phyloP scores from a whole-genome alignment of 805 yeast species.

The Lipomyces sp. region DNA sequence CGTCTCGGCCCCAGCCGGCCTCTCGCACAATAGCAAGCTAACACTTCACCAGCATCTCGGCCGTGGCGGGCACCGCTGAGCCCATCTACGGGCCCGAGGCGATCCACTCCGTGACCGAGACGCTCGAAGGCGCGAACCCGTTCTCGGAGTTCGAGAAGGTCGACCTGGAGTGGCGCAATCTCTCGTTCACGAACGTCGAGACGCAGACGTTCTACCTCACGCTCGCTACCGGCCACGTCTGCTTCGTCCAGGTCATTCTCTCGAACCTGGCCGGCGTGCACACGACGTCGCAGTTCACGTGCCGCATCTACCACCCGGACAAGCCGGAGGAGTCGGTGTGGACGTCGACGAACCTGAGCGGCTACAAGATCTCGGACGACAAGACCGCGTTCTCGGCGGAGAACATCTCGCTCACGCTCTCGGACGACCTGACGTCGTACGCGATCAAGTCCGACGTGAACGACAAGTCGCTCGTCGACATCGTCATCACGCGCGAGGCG shows the following conservation, averaged over 20 bases:
- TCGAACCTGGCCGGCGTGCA: slow-evolving; percentile 86
- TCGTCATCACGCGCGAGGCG: slow-evolving; percentile 56
- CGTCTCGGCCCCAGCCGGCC: not conserved
- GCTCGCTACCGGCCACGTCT: slow-evolving; percentile 53
- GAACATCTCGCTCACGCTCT: slow-evolving; percentile 59
- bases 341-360: slow-evolving; percentile 88
- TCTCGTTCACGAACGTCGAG: slow-evolving; percentile 85
- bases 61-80: slow-evolving; percentile 94
- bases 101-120: slow-evolving; percentile 73
- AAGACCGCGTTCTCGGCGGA: slow-evolving; percentile 71
- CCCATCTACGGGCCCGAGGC: slow-evolving; percentile 95
- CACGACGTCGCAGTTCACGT: slow-evolving; percentile 80
- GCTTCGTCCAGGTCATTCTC: slow-evolving; percentile 88
- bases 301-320: slow-evolving; percentile 61
- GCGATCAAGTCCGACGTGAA: slow-evolving; percentile 60
- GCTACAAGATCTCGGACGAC: slow-evolving; percentile 59
- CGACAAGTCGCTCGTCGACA: slow-evolving; percentile 66
- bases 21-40: too few relatives aligned
- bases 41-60: slow-evolving; percentile 59
- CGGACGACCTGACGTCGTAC: slow-evolving; percentile 51
- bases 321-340: slow-evolving; percentile 60
- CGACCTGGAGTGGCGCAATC: slow-evolving; percentile 74
- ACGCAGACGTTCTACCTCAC: slow-evolving; percentile 90
- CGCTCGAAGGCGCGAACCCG: slow-evolving; percentile 55
- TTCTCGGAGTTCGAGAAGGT: slow-evolving; percentile 56